Evolutionary conservation across 768 basidiomycete species (phyloP), one percentile per base, ranked within the genome.

Genomic region (Lactifluus echinatus): DNA sequence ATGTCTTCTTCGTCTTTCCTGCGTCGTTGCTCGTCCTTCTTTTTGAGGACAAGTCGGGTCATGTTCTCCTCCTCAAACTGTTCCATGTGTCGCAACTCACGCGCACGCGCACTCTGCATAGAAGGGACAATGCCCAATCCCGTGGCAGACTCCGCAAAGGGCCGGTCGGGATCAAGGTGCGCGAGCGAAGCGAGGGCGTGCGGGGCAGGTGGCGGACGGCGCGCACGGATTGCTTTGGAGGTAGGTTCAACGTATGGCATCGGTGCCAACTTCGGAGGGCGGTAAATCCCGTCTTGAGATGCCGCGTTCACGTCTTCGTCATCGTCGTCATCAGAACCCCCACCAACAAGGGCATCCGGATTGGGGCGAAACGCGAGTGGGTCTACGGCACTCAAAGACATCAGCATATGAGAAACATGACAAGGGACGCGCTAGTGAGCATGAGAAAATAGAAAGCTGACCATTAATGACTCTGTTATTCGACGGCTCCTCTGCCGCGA

Each of bases 1-100:
- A 97, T 72, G 61, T 91, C 88, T 61, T 81, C 89, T 69, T 97
- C 95, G 66, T 97, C 94, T 58, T 81, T 76, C 51, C 69, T 72
- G 19, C 94, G 78, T 44, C 84, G 75, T 63, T 76, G 80, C 15
- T 80, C 78, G 44, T 95, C 93, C 66, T 83, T 84, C 77, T 97
- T 97, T 68, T 85, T 89, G 81, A 93, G 85, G 58, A 94, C 77
- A 52, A 97, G 66, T 44, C 95, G 84, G 36, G 88, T 89, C 72
- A 97, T 91, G 70, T 95, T 93, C 45, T 91, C 91, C 68, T 95
- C 93, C 73, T 98, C 95, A 69, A 90, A 98, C 60, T 91, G 85
- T 50, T 80, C 82, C 71, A 96, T 81, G 6, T 83, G 80, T 63
- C 83, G 80, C 53, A 97, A 77, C 66, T 93, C 87, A 17, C 83